These are phyloP conservation scores for Boletus eberwhitei DNA, from an alignment of 768 basidiomycete species.

Conservation along the genomic window DNA sequence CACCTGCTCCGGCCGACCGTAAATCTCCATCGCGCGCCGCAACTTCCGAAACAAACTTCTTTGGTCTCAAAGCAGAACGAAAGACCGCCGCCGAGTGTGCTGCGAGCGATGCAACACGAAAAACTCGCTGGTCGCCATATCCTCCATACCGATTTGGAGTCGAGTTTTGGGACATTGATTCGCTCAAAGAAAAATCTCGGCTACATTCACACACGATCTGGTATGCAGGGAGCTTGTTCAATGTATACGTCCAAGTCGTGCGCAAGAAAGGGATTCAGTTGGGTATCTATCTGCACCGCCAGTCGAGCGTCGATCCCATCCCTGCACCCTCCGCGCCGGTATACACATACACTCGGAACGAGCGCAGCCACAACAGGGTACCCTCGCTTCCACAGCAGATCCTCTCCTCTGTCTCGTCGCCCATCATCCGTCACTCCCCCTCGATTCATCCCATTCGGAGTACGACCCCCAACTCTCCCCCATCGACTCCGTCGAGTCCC, in stretches of 20 bases:
- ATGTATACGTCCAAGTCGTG: slow-evolving; percentile 86
- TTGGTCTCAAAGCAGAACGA: slow-evolving; percentile 53
- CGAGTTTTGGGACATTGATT: slow-evolving; percentile 86
- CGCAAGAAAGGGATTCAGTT: slow-evolving; percentile 79
- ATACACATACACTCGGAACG: slow-evolving; percentile 26
- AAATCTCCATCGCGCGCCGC: slow-evolving; percentile 27
- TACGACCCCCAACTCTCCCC: slow-evolving; percentile 38
- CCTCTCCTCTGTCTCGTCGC: slow-evolving; percentile 25
- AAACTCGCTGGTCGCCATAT: slow-evolving; percentile 60
- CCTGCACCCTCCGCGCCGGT: slow-evolving; percentile 65
- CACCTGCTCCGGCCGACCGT: slow-evolving; percentile 23
- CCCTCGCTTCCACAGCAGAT: slow-evolving; percentile 32
- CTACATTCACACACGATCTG: slow-evolving; percentile 84
- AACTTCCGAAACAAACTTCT: slow-evolving; percentile 54
- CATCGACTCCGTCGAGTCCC: slow-evolving; percentile 19
- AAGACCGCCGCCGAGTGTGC: slow-evolving; percentile 42
- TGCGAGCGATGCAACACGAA: slow-evolving; percentile 41
- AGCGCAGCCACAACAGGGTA: slow-evolving; percentile 27
- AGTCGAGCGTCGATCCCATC: slow-evolving; percentile 75
- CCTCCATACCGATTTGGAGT: slow-evolving; percentile 83
- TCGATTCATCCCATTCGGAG: slow-evolving; percentile 47
- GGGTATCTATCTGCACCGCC: slow-evolving; percentile 86
- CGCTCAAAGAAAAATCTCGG: slow-evolving; percentile 79
- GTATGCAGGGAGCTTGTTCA: slow-evolving; percentile 86
- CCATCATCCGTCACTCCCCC: slow-evolving; percentile 40